phyloP scores from a whole-genome alignment of 805 yeast genomes.

The Nakazawaea anatomiae region DNA sequence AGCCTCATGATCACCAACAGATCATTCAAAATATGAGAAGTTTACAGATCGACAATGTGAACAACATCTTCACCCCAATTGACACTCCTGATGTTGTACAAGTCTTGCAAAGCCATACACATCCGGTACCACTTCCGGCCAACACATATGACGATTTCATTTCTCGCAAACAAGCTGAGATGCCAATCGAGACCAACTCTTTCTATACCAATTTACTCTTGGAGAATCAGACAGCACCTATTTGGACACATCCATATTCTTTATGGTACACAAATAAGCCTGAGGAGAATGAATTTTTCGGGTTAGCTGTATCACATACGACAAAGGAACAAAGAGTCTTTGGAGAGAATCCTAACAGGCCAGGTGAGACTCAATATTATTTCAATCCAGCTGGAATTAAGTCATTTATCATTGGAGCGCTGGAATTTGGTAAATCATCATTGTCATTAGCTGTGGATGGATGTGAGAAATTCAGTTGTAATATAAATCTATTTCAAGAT shows the following conservation, averaged over 20 bases:
- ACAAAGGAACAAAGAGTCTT: conserved; percentile 53
- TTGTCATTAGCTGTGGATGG: conserved; percentile 23
- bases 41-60: background rate
- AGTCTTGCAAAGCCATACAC: conserved; percentile 3
- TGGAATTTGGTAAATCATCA: conserved; percentile 28
- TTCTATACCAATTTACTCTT: conserved; percentile 70
- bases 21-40: background rate
- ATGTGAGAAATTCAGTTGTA: conserved; percentile 23
- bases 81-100: conserved; percentile 14
- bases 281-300: conserved; percentile 34
- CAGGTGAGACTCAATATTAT: conserved; percentile 37
- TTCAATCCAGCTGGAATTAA: conserved; percentile 65
- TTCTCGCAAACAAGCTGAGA: no score
- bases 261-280: conserved; percentile 53
- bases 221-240: conserved; percentile 59
- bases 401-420: conserved; percentile 47
- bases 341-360: conserved; percentile 52
- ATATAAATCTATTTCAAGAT: conserved; percentile 14
- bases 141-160: background rate
- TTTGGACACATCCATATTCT: conserved; percentile 81
- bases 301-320: conserved; percentile 66
- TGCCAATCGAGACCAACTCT: conserved; percentile 68
- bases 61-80: conserved; percentile 1
- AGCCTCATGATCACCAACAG: background rate
- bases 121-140: conserved; percentile 5